Conservation (phyloP, 2,329 filamentous ascomycete genomes). For the Fusarium musae region DNA sequence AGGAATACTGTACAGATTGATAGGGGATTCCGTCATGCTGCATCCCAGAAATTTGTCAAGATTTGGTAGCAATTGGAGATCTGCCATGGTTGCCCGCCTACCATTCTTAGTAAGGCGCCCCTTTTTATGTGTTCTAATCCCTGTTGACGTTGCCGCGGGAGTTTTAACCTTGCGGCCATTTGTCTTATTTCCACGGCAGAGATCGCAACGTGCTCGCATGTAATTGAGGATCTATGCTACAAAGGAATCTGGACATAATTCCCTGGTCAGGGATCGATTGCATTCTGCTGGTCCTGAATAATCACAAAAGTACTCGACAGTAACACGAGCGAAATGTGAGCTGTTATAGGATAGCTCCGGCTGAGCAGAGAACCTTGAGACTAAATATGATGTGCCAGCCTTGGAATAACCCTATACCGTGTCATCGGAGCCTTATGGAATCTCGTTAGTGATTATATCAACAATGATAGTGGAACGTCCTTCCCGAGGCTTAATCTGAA, state of each 20-base stretch:
- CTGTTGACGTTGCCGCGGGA: not conserved
- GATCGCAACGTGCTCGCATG: too few relatives aligned
- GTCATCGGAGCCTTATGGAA: too few relatives aligned
- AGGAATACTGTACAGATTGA: slow-evolving; percentile 7
- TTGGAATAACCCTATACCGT: not conserved
- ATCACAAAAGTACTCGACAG: too few relatives aligned
- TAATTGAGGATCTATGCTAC: too few relatives aligned
- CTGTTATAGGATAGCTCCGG: too few relatives aligned
- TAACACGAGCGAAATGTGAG: not conserved
- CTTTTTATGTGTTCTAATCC: not conserved
- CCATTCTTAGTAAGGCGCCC: not conserved
- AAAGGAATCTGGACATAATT: not conserved
- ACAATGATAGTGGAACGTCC: not conserved
- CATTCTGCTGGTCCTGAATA: not conserved
- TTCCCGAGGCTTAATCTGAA: not conserved
- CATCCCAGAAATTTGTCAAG: slow-evolving; percentile 11
- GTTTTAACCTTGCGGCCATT: not conserved
- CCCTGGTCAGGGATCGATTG: not conserved
- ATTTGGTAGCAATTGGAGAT: slow-evolving; percentile 1
- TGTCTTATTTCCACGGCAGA: not conserved
- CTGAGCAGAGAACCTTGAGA: too few relatives aligned
- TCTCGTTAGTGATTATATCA: not conserved
- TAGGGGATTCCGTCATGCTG: not conserved
- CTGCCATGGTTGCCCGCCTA: slow-evolving; percentile 13
- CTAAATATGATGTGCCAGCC: not conserved